Evolutionary conservation across 164 flowering plant species (phyloP).

Genomic region (Macadamia integrifolia): DNA sequence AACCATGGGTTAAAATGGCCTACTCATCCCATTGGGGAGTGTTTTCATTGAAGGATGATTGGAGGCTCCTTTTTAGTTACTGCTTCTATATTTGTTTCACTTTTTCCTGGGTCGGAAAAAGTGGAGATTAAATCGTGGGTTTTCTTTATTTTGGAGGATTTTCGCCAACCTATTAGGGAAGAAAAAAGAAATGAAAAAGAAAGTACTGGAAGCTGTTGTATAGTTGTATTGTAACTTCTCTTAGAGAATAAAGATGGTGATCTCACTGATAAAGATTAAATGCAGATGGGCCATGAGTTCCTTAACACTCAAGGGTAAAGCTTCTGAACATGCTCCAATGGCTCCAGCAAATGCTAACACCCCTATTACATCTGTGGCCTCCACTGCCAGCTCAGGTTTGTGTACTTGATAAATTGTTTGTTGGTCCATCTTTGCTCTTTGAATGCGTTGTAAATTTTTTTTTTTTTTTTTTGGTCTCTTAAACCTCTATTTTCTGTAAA

Average conservation of each 20-base stretch:
- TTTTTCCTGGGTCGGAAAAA: too few relatives aligned
- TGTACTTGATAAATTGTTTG: not conserved
- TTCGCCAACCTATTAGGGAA: too few relatives aligned
- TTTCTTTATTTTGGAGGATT: not conserved
- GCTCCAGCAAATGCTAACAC: conserved; percentile 39
- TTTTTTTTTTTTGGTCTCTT: too few relatives aligned
- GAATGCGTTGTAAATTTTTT: not conserved
- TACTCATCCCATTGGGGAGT: too few relatives aligned
- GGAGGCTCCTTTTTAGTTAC: too few relatives aligned
- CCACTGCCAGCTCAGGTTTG: conserved; percentile 59
- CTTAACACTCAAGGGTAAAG: conserved; percentile 76
- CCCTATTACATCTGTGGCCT: conserved; percentile 42
- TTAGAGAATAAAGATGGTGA: not conserved
- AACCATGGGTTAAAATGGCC: too few relatives aligned
- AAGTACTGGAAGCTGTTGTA: not conserved
- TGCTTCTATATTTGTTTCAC: too few relatives aligned
- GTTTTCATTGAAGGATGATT: too few relatives aligned
- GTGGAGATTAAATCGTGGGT: too few relatives aligned
- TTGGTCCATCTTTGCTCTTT: too few relatives aligned
- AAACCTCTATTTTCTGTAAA: not conserved
- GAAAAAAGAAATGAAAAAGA: too few relatives aligned
- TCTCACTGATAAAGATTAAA: conserved; percentile 11
- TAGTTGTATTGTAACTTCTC: not conserved
- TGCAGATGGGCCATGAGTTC: conserved; percentile 99
- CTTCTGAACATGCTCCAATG: conserved; percentile 63